These are phyloP conservation scores for Neoboletus brunneissimus DNA, from an alignment of 768 basidiomycete genomes.

Conservation along the genomic window DNA sequence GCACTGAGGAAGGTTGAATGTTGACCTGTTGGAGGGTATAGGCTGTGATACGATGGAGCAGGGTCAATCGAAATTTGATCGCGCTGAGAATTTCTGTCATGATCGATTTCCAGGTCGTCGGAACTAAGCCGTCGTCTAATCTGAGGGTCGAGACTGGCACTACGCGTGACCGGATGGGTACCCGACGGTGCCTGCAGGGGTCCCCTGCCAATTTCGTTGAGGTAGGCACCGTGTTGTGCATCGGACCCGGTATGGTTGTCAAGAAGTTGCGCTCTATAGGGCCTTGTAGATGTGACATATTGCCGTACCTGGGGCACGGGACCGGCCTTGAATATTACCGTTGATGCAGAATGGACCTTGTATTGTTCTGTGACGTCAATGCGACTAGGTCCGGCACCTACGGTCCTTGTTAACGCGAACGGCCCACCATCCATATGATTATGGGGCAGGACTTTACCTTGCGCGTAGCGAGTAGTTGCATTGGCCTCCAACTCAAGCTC, in stretches of 20 bases:
- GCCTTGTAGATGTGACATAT: conserved; percentile 14
- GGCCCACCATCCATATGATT: not conserved
- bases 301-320: conserved; percentile 30
- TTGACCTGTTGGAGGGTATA: not conserved
- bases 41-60: conserved; percentile 34
- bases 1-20: not conserved
- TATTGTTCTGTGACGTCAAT: conserved; percentile 79
- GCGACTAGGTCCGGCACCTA: conserved; percentile 66
- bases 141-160: conserved; percentile 12
- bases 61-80: conserved; percentile 11
- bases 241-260: not conserved
- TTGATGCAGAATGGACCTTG: conserved; percentile 64
- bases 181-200: not conserved
- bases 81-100: not conserved
- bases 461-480: conserved; percentile 74
- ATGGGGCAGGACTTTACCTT: conserved; percentile 53
- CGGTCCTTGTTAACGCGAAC: not conserved
- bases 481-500: conserved; percentile 75
- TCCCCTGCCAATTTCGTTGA: not conserved
- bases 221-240: not conserved
- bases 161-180: not conserved
- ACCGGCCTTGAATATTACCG: conserved; percentile 70
- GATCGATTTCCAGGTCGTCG: conserved; percentile 4
- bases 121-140: conserved; percentile 6
- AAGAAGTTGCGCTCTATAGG: conserved; percentile 12